phyloP scores from a whole-genome alignment of 345 rosid genomes.

The Pugionium cornutum region DNA sequence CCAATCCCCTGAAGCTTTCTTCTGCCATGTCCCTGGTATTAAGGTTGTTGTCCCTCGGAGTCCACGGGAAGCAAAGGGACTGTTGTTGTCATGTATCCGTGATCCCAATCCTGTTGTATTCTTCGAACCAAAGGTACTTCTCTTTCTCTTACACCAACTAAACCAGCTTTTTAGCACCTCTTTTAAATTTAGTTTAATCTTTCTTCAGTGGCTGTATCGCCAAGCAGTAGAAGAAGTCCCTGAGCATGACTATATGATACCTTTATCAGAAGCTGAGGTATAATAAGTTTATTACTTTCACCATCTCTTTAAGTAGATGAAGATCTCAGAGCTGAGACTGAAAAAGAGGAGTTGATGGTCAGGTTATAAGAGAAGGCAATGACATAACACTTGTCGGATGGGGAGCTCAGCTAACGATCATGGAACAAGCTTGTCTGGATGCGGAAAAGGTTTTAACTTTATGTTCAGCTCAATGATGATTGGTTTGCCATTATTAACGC shows the following conservation, averaged over 20 bases:
- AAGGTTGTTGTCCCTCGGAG: constrained; percentile 95
- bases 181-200: background rate
- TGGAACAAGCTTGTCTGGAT: constrained; percentile 83
- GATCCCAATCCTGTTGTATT: constrained; percentile 86
- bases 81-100: constrained; percentile 72
- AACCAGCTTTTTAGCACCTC: constrained; percentile 1
- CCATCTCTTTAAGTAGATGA: background rate
- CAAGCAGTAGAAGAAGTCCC: constrained; percentile 89
- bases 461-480: background rate
- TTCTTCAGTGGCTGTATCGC: constrained; percentile 80
- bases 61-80: constrained; percentile 85
- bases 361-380: constrained; percentile 83
- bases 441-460: constrained; percentile 60
- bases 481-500: background rate
- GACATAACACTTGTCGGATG: constrained; percentile 93
- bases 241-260: constrained; percentile 85
- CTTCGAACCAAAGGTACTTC: constrained; percentile 83
- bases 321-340: constrained; percentile 23
- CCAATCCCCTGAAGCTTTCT: constrained; percentile 96
- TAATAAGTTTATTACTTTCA: background rate
- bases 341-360: constrained; percentile 17
- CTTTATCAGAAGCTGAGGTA: constrained; percentile 90
- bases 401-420: constrained; percentile 88
- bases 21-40: constrained; percentile 93
- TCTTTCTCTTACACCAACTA: constrained; percentile 4